Percentiles rank a stretch among this genome's conserved stretches.
phyloP scores from a whole-genome alignment of 176 grass and related monocot genomes.

The Eleusine coracana region DNA sequence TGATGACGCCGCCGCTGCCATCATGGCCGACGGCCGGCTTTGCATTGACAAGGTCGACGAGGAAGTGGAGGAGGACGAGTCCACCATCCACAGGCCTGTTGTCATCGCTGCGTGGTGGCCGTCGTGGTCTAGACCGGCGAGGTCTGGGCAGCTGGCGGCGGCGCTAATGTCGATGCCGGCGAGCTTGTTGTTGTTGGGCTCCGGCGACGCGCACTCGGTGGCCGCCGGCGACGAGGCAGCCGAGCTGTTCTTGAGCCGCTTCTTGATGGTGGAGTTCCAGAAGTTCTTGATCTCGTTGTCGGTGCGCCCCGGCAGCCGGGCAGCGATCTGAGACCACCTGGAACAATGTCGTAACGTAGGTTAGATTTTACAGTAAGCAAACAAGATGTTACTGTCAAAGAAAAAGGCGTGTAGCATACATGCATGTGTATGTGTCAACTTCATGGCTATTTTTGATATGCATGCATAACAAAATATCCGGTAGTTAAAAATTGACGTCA shows the following conservation, averaged over 20 bases:
- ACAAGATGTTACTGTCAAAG: slow-evolving; percentile 34
- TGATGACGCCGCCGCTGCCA: background rate
- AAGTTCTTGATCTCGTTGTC: slow-evolving; percentile 99
- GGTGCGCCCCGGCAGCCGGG: slow-evolving; percentile 84
- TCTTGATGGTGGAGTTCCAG: slow-evolving; percentile 99
- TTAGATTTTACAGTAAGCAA: slow-evolving; percentile 52
- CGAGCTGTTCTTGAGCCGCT: slow-evolving; percentile 68
- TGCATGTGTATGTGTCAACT: background rate
- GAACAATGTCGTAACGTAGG: slow-evolving; percentile 20
- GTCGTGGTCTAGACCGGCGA: slow-evolving; percentile 30
- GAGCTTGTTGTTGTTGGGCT: slow-evolving; percentile 40
- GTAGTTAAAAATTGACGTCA: background rate
- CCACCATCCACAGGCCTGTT: slow-evolving; percentile 48
- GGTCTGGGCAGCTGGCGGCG: slow-evolving; percentile 39
- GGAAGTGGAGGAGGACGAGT: slow-evolving; percentile 52
- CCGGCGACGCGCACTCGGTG: slow-evolving; percentile 44
- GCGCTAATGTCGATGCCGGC: background rate
- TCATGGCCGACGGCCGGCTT: too few species aligned
- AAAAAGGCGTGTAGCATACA: background rate
- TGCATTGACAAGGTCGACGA: slow-evolving; percentile 52
- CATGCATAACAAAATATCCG: slow-evolving; percentile 9
- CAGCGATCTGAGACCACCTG: slow-evolving; percentile 98
- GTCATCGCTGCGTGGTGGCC: slow-evolving; percentile 21
- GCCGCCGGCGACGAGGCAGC: slow-evolving; percentile 39
- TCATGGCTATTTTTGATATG: background rate